Conservation (phyloP, 1,284 basidiomycete genomes). For the Leccinum colubrinum region DNA sequence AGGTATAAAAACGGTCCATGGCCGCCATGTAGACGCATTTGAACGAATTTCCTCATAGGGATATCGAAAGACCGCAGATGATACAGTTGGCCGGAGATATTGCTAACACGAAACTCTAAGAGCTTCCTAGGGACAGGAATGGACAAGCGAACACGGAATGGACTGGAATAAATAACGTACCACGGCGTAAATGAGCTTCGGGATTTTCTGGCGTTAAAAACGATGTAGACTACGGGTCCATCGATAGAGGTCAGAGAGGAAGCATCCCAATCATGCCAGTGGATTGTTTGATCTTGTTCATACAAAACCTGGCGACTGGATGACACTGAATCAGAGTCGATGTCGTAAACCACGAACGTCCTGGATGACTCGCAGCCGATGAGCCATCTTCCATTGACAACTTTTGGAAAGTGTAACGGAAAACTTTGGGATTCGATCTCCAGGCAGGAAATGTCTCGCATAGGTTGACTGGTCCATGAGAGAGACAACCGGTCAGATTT, state of each 20-base stretch:
- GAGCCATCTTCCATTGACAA: neutral
- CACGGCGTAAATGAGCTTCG: neutral
- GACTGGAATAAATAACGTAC: neutral
- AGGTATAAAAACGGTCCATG: neutral
- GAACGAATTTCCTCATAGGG: neutral
- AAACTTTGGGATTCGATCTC: neutral
- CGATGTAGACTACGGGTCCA: neutral
- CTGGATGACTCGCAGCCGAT: neutral
- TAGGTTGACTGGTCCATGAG: neutral
- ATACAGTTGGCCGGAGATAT: neutral
- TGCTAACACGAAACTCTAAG: neutral
- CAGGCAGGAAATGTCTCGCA: neutral
- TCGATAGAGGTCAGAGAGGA: neutral
- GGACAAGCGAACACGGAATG: neutral
- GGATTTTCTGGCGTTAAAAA: neutral
- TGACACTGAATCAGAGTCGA: neutral
- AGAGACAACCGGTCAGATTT: neutral
- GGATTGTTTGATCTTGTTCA: neutral
- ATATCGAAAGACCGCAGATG: neutral
- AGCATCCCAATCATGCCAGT: neutral
- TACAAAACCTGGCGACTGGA: neutral
- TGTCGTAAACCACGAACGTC: neutral
- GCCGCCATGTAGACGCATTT: neutral
- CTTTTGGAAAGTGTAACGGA: no score
- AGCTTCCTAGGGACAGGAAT: neutral